Percentiles rank a stretch among this genome's conserved stretches.
Evolutionary conservation across 176 grass and related monocot genomes (phyloP).

Genomic region (Luzula sylvatica): DNA sequence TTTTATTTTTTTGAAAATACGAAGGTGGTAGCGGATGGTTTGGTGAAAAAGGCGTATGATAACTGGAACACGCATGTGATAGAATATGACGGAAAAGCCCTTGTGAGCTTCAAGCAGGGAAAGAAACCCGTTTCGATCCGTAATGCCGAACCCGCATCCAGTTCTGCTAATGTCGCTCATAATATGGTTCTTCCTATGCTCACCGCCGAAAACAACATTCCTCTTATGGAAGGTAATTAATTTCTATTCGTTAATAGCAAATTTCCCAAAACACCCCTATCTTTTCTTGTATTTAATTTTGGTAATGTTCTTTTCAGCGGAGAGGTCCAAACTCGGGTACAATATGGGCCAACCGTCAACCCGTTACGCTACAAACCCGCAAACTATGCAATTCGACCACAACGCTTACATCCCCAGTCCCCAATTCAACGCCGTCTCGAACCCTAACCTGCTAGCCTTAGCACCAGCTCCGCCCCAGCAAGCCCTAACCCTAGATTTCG

Average conservation of each 20-base stretch:
- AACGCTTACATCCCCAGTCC: constrained; percentile 33
- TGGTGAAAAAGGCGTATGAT: constrained; percentile 79
- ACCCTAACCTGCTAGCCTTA: constrained; percentile 37
- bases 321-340: constrained; percentile 26
- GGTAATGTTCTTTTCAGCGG: constrained; percentile 31
- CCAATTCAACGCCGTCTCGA: constrained; percentile 40
- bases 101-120: constrained; percentile 71
- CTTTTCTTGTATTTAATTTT: neutral
- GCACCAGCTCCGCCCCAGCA: constrained; percentile 34
- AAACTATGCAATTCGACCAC: constrained; percentile 36
- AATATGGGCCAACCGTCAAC: constrained; percentile 27
- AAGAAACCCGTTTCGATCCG: constrained; percentile 47
- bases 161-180: neutral
- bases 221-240: constrained; percentile 12
- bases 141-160: neutral
- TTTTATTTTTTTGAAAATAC: neutral
- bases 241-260: neutral
- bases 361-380: constrained; percentile 33
- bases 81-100: constrained; percentile 67
- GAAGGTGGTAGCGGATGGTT: constrained; percentile 47
- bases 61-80: constrained; percentile 61
- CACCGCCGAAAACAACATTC: neutral
- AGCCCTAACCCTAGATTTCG: constrained; percentile 43
- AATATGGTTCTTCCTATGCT: constrained; percentile 24
- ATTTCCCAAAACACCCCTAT: too few species aligned